phyloP scores from a whole-genome alignment of 2,329 filamentous ascomycete species.

The Pseudovirgaria hyperparasitica region DNA sequence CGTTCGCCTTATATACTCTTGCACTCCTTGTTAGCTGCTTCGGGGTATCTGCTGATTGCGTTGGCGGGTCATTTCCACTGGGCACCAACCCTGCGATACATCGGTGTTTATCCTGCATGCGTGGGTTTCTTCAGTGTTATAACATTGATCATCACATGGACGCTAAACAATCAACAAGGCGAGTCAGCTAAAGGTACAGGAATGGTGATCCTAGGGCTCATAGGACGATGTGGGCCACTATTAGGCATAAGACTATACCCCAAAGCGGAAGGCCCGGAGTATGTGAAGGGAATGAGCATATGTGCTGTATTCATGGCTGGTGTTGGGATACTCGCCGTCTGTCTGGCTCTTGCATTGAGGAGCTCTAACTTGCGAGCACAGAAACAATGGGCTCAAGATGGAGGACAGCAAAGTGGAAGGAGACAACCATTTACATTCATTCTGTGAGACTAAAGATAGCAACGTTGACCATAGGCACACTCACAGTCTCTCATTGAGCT shows the following conservation, averaged over 20 bases:
- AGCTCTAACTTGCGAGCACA: too few species aligned
- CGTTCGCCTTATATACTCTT: slow-evolving; percentile 55
- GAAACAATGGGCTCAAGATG: too few species aligned
- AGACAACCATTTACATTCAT: too few species aligned
- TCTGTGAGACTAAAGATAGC: too few species aligned
- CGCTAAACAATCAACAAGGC: slow-evolving; percentile 68
- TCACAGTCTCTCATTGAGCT: too few species aligned
- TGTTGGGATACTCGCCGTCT: slow-evolving; percentile 30
- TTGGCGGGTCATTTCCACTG: slow-evolving; percentile 38
- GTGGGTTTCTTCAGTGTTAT: slow-evolving; percentile 78
- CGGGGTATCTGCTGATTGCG: slow-evolving; percentile 48
- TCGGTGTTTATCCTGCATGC: slow-evolving; percentile 65
- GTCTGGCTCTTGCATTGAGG: slow-evolving; percentile 28
- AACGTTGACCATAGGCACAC: too few species aligned
- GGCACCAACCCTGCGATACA: slow-evolving; percentile 42
- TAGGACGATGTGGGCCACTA: slow-evolving; percentile 67
- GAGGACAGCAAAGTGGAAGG: too few species aligned
- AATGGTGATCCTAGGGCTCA: slow-evolving; percentile 66
- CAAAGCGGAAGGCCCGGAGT: slow-evolving; percentile 35
- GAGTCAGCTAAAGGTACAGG: slow-evolving; percentile 59
- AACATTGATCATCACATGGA: slow-evolving; percentile 78
- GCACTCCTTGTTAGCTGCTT: slow-evolving; percentile 53
- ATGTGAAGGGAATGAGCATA: slow-evolving; percentile 35
- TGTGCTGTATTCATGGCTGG: slow-evolving; percentile 38
- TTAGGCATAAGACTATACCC: slow-evolving; percentile 44